These are phyloP conservation scores for Crithidia acanthocephali DNA, from an alignment of 208 protist species.

Conservation along the genomic window DNA sequence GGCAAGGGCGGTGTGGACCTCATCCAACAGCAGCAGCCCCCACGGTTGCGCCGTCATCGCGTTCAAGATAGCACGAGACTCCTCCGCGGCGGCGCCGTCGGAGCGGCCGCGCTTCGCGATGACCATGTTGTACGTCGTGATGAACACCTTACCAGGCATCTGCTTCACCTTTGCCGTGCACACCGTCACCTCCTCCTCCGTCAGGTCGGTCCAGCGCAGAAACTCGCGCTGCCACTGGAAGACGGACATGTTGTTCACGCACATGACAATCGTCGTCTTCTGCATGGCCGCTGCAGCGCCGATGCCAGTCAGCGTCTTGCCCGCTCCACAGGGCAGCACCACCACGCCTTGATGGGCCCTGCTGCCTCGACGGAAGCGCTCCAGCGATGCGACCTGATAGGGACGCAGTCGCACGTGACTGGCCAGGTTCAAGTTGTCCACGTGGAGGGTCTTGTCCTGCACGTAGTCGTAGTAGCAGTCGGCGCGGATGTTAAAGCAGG, in stretches of 20 bases:
- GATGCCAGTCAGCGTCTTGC: constrained; percentile 99
- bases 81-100: constrained; percentile 50
- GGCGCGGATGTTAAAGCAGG: constrained; percentile 71
- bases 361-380: constrained; percentile 79
- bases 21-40: constrained; percentile 99
- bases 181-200: constrained; percentile 72
- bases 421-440: constrained; percentile 59
- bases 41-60: constrained; percentile 82
- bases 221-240: constrained; percentile 98
- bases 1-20: constrained; percentile 98
- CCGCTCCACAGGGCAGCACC: constrained; percentile 99
- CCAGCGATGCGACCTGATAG: constrained; percentile 87
- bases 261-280: constrained; percentile 96
- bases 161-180: constrained; percentile 87
- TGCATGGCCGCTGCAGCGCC: constrained; percentile 94
- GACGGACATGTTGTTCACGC: constrained; percentile 96
- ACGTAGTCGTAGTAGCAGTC: constrained; percentile 90
- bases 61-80: constrained; percentile 74
- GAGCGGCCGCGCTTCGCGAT: constrained; percentile 65
- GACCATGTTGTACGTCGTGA: constrained; percentile 99
- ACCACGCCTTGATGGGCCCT: constrained; percentile 97
- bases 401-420: constrained; percentile 75
- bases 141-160: constrained; percentile 90
- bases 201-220: constrained; percentile 90
- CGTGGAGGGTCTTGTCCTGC: constrained; percentile 69